These are phyloP conservation scores for Apiospora marii DNA, from an alignment of 2,329 filamentous ascomycete species.

Conservation along the genomic window DNA sequence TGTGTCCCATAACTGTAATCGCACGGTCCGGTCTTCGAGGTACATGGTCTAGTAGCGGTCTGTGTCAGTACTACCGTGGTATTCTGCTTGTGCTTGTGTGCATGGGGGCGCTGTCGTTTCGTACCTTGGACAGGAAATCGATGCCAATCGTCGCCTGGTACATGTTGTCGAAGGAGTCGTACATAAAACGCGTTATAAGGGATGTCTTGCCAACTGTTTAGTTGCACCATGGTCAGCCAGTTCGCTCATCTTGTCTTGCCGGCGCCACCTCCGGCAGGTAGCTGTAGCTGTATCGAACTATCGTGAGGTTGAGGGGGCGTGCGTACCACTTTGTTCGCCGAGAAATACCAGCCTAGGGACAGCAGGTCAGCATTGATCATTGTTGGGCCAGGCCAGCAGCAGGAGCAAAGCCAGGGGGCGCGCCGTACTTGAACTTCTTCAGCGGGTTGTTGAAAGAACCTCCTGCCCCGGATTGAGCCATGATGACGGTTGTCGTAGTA, in stretches of 20 bases:
- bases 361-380: background rate
- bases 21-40: conserved; percentile 96
- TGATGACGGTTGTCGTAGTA: conserved; percentile 53
- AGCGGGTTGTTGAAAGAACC: conserved; percentile 97
- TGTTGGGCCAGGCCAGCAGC: background rate
- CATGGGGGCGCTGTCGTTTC: conserved; percentile 30
- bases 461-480: conserved; percentile 78
- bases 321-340: conserved; percentile 96
- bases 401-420: conserved; percentile 30
- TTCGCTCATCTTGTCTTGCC: conserved; percentile 9
- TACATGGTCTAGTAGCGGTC: conserved; percentile 86
- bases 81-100: background rate
- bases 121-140: conserved; percentile 97
- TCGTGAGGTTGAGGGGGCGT: background rate
- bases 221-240: conserved; percentile 26
- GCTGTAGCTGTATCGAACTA: background rate
- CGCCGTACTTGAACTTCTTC: conserved; percentile 97
- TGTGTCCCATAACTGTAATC: conserved; percentile 98
- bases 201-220: conserved; percentile 95
- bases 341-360: conserved; percentile 85
- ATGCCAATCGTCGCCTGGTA: conserved; percentile 99
- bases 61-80: background rate
- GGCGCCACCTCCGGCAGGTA: background rate
- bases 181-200: conserved; percentile 99
- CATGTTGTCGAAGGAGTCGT: conserved; percentile 99